Base-by-base conservation (phyloP, 768 basidiomycete genomes). In the Trametopsis cervina region DNA sequence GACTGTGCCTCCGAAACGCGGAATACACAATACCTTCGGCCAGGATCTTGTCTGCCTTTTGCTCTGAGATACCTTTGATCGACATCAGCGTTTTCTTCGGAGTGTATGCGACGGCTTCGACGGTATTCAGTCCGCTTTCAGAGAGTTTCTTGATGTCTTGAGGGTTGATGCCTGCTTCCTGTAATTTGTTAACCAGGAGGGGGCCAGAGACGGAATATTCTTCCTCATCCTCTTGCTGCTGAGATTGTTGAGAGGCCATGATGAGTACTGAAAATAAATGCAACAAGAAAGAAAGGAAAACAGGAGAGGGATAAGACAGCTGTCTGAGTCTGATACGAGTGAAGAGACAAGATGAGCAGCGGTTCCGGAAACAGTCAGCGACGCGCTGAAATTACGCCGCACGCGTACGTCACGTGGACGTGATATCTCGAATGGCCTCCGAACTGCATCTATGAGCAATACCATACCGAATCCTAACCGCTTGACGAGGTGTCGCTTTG, bases 41-140 rank as follows among this genome's bases (percentile, higher is more conserved):
- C 22, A 98, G 66, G 49, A 99, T 96, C 71, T 93, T 98, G 63
- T 99, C 96, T 1, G 96, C 96, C 63, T 98, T 99, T 53, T 84
- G 77, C 57, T 99, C 96, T 21, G 91, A 93, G 40, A 99, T 96
- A 9, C 96, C 96, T 66, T 97, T 98, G 57, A 98, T 94, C 4
- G 81, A 77, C 49, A 89, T 77, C 26, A 98, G 70, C 44, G 74
- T 74, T 71, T 97, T 98, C 78, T 97, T 96, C 12, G 95, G 90
- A 0, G 94, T 97, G 62, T 93, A 97, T 26, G 92, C 94, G 43
- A 98, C 91, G 13, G 91, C 80, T 63, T 99, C 96, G 54, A 99
- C 81, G 2, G 96, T 98, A 64, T 95, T 80, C 51, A 89, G 76
- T 11, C 96, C 96, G 24, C 89, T 90, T 43, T 96, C 94, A 11